Evolutionary conservation across 2,329 filamentous ascomycete species (phyloP).

Genomic region (Dactylellina sp.): DNA sequence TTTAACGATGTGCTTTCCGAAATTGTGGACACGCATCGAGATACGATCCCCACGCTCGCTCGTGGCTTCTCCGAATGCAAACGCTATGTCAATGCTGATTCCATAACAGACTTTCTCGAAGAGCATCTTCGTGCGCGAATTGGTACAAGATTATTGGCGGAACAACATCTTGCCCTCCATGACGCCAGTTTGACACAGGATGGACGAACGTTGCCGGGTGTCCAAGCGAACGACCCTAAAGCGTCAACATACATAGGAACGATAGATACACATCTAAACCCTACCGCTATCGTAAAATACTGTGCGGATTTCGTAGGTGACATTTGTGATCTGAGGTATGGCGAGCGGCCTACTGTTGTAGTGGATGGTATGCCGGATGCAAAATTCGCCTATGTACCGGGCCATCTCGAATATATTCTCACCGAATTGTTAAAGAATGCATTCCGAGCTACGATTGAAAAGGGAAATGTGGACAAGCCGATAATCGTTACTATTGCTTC

Average conservation of each 20-base stretch:
- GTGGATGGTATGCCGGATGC: conserved; percentile 88
- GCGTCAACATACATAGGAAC: conserved; percentile 82
- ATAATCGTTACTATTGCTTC: conserved; percentile 92
- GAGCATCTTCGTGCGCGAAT: conserved; percentile 93
- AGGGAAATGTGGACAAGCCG: conserved; percentile 80
- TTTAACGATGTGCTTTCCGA: conserved; percentile 95
- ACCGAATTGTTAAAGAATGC: conserved; percentile 97
- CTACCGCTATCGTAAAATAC: conserved; percentile 81
- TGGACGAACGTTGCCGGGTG: conserved; percentile 57
- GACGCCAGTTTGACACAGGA: conserved; percentile 67
- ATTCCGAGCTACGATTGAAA: conserved; percentile 92
- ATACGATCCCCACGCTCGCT: conserved; percentile 93
- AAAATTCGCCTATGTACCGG: conserved; percentile 92
- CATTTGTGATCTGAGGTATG: conserved; percentile 96
- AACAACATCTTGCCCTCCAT: conserved; percentile 95
- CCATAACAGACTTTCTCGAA: conserved; percentile 93
- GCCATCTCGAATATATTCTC: conserved; percentile 96
- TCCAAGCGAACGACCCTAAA: conserved; percentile 60
- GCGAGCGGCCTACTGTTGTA: conserved; percentile 80
- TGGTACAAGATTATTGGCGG: conserved; percentile 90
- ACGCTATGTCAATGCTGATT: conserved; percentile 82
- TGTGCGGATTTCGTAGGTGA: conserved; percentile 93
- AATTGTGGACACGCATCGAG: conserved; percentile 91
- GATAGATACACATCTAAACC: conserved; percentile 89
- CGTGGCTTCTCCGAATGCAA: conserved; percentile 92